phyloP scores from a whole-genome alignment of 2,329 filamentous ascomycete species.

The Venturia aucupariae region DNA sequence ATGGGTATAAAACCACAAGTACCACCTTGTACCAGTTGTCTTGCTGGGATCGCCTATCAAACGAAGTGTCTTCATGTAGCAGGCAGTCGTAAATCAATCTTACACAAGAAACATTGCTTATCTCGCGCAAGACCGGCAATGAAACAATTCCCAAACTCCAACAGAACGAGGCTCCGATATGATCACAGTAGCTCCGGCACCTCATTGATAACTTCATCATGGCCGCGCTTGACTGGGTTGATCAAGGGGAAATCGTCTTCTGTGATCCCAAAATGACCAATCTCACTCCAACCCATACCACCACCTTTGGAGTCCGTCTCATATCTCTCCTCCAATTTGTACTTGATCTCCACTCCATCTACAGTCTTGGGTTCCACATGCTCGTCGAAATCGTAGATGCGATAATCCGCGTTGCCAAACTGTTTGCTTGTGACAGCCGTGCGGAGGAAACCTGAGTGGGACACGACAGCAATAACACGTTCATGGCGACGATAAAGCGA shows the following conservation, averaged over 20 bases:
- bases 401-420: conserved; percentile 53
- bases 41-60: too few species aligned
- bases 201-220: not conserved
- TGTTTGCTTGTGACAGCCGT: conserved; percentile 42
- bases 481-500: conserved; percentile 46
- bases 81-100: too few species aligned
- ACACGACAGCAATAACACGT: conserved; percentile 54
- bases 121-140: too few species aligned
- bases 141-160: too few species aligned
- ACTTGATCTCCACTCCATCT: conserved; percentile 1
- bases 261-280: conserved; percentile 22
- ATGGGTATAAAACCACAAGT: too few species aligned
- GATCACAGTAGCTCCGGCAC: not conserved
- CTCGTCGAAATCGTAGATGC: conserved; percentile 49
- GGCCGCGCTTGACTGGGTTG: not conserved
- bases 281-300: conserved; percentile 42
- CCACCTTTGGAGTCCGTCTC: conserved; percentile 32
- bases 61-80: too few species aligned
- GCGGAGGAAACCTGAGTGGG: conserved; percentile 56
- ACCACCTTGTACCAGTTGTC: too few species aligned
- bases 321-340: conserved; percentile 33
- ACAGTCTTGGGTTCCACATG: conserved; percentile 17
- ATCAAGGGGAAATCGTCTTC: conserved; percentile 18
- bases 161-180: not conserved
- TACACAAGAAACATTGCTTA: too few species aligned